phyloP scores from a whole-genome alignment of 2,329 filamentous ascomycete genomes.

The Colletotrichum eleusines region DNA sequence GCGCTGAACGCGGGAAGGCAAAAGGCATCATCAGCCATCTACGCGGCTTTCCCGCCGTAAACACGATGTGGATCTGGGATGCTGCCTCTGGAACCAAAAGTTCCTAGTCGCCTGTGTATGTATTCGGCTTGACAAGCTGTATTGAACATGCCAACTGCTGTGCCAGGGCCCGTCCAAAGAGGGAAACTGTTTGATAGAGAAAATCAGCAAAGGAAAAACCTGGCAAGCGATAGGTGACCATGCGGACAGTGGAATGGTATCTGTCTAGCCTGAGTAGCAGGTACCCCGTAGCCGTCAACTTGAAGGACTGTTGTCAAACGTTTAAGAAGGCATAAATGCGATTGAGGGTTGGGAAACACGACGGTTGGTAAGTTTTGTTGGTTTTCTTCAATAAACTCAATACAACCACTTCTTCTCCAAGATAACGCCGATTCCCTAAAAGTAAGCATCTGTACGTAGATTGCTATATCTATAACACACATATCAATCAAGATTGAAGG shows the following conservation, averaged over 20 bases:
- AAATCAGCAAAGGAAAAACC: background rate
- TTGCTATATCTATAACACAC: background rate
- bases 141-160: background rate
- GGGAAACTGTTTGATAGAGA: background rate
- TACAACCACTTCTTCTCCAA: background rate
- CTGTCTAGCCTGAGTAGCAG: background rate
- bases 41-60: too few relatives aligned
- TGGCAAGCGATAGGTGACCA: background rate
- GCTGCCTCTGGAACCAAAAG: too few relatives aligned
- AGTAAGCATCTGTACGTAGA: background rate
- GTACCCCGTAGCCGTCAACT: background rate
- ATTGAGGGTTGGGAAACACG: accelerated
- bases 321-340: background rate
- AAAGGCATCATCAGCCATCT: too few relatives aligned
- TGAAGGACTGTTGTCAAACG: background rate
- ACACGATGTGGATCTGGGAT: background rate
- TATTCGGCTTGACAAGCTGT: background rate
- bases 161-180: accelerated
- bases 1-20: too few relatives aligned
- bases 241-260: too few relatives aligned
- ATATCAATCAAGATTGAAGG: background rate
- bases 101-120: too few relatives aligned
- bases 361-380: background rate
- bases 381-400: background rate
- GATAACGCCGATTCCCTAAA: background rate